These are phyloP conservation scores for Cytospora piceicola DNA, from an alignment of 2,329 filamentous ascomycete genomes.

Conservation along the genomic window DNA sequence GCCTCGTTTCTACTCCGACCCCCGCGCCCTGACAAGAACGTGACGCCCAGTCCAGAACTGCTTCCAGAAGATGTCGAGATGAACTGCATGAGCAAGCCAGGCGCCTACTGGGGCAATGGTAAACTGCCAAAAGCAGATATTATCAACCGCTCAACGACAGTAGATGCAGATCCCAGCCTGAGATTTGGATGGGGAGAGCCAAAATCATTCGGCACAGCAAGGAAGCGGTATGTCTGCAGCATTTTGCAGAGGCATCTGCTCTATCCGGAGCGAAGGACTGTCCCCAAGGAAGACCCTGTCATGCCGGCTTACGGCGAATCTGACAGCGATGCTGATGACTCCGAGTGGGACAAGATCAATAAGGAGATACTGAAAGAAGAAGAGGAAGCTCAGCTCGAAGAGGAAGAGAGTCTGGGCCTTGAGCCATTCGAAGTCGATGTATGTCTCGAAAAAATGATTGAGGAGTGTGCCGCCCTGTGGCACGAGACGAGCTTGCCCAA, in stretches of 20 bases:
- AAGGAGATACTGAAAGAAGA: slow-evolving; percentile 64
- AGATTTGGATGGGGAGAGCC: slow-evolving; percentile 37
- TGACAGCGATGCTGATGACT: slow-evolving; percentile 47
- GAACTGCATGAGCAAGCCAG: slow-evolving; percentile 1
- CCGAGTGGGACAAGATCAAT: slow-evolving; percentile 41
- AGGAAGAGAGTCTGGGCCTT: slow-evolving; percentile 37
- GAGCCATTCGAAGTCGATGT: slow-evolving; percentile 51
- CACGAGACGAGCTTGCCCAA: slow-evolving; percentile 58
- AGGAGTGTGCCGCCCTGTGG: slow-evolving; percentile 59
- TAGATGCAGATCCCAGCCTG: slow-evolving; percentile 21
- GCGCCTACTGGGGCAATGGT: slow-evolving; percentile 44
- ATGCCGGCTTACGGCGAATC: slow-evolving; percentile 61
- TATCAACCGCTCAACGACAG: slow-evolving; percentile 8
- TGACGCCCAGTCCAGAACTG: slow-evolving; percentile 28
- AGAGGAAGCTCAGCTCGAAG: slow-evolving; percentile 39
- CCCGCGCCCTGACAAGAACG: background rate
- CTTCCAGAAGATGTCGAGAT: slow-evolving; percentile 25
- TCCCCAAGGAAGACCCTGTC: slow-evolving; percentile 42
- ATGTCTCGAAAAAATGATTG: slow-evolving; percentile 59
- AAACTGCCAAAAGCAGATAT: slow-evolving; percentile 33
- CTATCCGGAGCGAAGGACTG: slow-evolving; percentile 12
- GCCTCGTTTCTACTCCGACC: background rate
- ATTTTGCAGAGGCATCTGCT: slow-evolving; percentile 48
- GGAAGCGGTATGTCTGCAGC: slow-evolving; percentile 48
- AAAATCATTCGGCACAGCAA: slow-evolving; percentile 46